These are phyloP conservation scores for Blumeria graminis DNA, from an alignment of 2,329 filamentous ascomycete species.

Conservation along the genomic window DNA sequence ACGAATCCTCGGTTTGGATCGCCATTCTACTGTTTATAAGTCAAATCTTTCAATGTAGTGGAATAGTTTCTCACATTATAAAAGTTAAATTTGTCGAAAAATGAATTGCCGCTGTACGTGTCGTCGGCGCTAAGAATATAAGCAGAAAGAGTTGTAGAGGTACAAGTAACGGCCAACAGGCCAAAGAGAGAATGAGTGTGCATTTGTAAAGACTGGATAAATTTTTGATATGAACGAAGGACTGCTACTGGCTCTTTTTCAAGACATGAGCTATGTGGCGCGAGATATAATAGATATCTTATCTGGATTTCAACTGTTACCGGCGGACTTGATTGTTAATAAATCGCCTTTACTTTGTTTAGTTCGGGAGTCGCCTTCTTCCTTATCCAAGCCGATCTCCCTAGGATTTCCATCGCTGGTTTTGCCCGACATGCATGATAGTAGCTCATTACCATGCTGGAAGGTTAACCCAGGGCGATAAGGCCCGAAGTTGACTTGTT, in stretches of 20 bases:
- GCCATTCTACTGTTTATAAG: neutral
- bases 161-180: neutral
- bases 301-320: no score
- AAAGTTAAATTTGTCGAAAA: slow-evolving; percentile 2
- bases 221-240: neutral
- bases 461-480: no score
- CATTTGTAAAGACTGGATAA: neutral
- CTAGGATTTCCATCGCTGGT: no score
- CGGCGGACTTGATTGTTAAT: no score
- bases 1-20: slow-evolving; percentile 2
- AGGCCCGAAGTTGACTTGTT: no score
- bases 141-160: neutral
- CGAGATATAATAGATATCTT: no score
- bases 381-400: no score
- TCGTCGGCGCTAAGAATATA: slow-evolving; percentile 2
- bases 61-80: neutral
- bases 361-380: no score
- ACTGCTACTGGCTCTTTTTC: neutral
- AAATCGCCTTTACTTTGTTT: no score
- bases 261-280: no score
- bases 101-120: slow-evolving; percentile 1
- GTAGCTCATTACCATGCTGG: no score
- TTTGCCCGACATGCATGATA: no score
- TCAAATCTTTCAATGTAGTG: neutral
- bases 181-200: neutral